Evolutionary conservation across 1,284 basidiomycete genomes (phyloP), one percentile per base, ranked within the genome.

Genomic region (Xerocomus amazonicus): DNA sequence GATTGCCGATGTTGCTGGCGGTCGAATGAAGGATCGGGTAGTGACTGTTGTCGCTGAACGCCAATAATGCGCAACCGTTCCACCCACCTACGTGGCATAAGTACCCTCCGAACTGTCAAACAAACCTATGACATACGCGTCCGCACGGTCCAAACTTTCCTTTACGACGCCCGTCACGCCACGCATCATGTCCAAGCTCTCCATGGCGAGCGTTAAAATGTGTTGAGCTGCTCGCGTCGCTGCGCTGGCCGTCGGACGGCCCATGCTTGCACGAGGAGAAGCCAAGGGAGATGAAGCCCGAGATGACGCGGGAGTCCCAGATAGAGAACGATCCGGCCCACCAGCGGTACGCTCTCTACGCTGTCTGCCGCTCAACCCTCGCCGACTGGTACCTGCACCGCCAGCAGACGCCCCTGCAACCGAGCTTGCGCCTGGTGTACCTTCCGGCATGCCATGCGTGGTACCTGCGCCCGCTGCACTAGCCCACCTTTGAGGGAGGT

Each of bases 151-250:
- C 62, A 96, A 73, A 55, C 85, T 90, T 55, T 95, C 92, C 60
- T 84, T 87, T 59, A 95, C 89, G 17, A 95, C 90, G 3, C 81
- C 78, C 9, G 90, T 92, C 19, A 95, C 90, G 33, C 88, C 84
- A 34, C 86, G 77, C 73, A 96, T 83, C 86, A 95, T 94, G 63
- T 95, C 92, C 66, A 96, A 67, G 62, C 89, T 91, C 72, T 96
- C 93, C 23, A 88, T 90, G 16, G 92, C 91, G 9, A 96, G 80
- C 9, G 85, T 84, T 58, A 96, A 64, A 33, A 96, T 84, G 43
- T 87, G 74, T 64, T 90, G 87, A 9, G 92, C 90, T 13, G 92
- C 88, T 26, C 82, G 75, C 1, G 79, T 77, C 9, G 86, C 84
- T 1, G 79, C 70, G 38, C 77, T 70, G 4, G 77, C 77, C 1